Conservation (phyloP, 345 rosid genomes). For the Eucalyptus marginata region DNA sequence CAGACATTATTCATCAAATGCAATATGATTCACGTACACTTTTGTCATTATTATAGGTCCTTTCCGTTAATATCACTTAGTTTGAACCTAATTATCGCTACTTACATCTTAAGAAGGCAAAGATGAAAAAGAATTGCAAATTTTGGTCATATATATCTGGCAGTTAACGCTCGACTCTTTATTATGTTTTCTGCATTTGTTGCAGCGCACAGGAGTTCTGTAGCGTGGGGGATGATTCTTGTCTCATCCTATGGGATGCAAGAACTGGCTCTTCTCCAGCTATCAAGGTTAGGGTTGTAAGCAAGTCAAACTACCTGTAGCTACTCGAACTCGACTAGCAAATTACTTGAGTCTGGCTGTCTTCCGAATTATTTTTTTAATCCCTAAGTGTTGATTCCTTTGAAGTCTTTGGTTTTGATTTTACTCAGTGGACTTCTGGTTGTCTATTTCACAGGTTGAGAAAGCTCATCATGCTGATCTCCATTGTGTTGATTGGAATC, state of each 20-base stretch:
- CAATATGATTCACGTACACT: neutral
- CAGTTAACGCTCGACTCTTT: neutral
- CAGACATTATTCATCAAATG: neutral
- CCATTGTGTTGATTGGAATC: conserved; percentile 78
- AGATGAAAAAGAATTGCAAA: neutral
- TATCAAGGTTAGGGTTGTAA: conserved; percentile 29
- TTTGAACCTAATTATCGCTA: neutral
- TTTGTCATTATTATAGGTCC: neutral
- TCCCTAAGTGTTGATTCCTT: neutral
- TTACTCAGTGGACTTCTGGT: neutral
- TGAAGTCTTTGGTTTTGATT: neutral
- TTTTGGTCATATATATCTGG: neutral
- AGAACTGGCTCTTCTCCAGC: conserved; percentile 39
- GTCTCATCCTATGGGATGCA: conserved; percentile 67
- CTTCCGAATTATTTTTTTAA: neutral
- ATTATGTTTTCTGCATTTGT: neutral
- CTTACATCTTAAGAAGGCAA: neutral
- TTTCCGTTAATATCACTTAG: neutral
- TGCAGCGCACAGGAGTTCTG: conserved; percentile 47
- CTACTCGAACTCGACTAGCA: neutral
- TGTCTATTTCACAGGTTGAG: conserved; percentile 33
- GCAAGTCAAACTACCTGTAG: neutral
- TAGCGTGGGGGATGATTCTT: conserved; percentile 68
- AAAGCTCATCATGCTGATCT: conserved; percentile 61
- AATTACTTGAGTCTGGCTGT: neutral